These are phyloP conservation scores for Agapanthus africanus DNA, from an alignment of 106 monocot genomes.

Conservation along the genomic window DNA sequence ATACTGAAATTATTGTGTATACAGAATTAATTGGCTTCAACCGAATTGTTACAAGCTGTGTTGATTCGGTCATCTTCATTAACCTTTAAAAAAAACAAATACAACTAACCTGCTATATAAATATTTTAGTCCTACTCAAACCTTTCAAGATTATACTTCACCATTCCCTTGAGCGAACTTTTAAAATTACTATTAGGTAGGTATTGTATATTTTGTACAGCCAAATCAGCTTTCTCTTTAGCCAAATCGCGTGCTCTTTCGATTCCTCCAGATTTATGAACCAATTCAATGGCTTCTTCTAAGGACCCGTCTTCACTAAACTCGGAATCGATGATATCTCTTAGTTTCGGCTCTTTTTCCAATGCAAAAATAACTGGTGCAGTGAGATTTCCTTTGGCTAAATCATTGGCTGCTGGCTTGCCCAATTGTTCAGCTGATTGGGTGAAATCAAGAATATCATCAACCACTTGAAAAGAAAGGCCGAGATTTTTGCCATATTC, in stretches of 20 bases:
- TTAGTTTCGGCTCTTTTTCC: constrained; percentile 49
- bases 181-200: constrained; percentile 63
- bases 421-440: constrained; percentile 88
- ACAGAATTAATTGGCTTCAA: too few species aligned
- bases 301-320: constrained; percentile 71
- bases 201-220: constrained; percentile 57
- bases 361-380: constrained; percentile 94
- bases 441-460: constrained; percentile 94
- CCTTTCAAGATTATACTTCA: constrained; percentile 73
- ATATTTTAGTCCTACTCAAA: not conserved
- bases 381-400: constrained; percentile 88
- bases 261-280: constrained; percentile 58
- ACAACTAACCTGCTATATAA: too few species aligned
- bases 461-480: constrained; percentile 87
- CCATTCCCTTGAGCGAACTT: constrained; percentile 64
- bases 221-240: constrained; percentile 61
- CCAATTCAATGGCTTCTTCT: constrained; percentile 54
- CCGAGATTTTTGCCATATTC: constrained; percentile 92
- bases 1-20: too few species aligned
- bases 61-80: too few species aligned
- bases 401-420: constrained; percentile 75
- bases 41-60: too few species aligned
- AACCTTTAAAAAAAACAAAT: too few species aligned
- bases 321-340: constrained; percentile 84
- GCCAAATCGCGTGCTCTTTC: constrained; percentile 67